A percentile compares a stretch with the other conserved stretches of the same genome.
These are phyloP conservation scores for Globisporangium radiosum DNA, from an alignment of 352 stramenopile genomes.

Conservation along the genomic window DNA sequence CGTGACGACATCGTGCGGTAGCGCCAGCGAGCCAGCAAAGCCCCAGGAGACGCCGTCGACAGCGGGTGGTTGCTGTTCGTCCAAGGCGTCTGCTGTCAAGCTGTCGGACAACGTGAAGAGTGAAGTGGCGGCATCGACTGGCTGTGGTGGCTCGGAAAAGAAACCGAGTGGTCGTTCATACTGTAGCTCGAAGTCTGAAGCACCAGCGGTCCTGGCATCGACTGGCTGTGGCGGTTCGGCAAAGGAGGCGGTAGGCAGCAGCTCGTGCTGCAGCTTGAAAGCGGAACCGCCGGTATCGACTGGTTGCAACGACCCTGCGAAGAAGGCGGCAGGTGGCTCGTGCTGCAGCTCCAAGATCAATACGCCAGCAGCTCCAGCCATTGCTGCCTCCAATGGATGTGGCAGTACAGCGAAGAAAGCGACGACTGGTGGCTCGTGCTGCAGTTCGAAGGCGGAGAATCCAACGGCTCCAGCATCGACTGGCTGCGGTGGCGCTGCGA, in stretches of 20 bases:
- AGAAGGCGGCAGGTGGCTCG: neutral
- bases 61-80: constrained; percentile 10
- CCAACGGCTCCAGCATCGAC: neutral
- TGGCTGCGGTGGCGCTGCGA: constrained; percentile 1
- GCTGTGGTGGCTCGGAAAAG: neutral
- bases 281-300: neutral
- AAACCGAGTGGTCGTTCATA: too few species aligned
- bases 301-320: neutral
- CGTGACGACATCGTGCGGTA: neutral
- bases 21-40: constrained; percentile 3
- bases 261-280: neutral
- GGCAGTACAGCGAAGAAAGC: neutral
- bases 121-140: neutral
- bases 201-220: neutral
- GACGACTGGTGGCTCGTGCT: too few species aligned
- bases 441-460: too few species aligned
- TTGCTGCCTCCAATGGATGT: neutral
- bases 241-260: neutral
- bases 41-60: neutral
- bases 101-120: neutral
- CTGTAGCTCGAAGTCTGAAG: too few species aligned
- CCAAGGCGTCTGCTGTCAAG: constrained; percentile 5
- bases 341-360: constrained; percentile 1
- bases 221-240: constrained; percentile 1
- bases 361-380: neutral